Evolutionary conservation across 2,329 filamentous ascomycete genomes (phyloP).

Genomic region (Colletotrichum tamarilloi): DNA sequence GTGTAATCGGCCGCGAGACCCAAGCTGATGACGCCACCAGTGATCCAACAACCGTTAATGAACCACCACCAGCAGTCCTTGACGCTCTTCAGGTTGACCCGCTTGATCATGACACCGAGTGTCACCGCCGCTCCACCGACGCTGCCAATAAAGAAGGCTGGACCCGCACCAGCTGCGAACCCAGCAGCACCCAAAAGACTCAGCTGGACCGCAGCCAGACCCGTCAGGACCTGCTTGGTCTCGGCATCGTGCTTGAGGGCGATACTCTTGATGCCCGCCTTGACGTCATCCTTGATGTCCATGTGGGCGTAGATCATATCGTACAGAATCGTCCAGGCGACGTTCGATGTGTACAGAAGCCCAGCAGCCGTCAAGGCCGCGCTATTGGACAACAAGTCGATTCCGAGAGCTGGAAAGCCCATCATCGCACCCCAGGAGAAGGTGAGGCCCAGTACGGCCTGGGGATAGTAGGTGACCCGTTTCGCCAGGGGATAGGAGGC

Average conservation of each 20-base stretch:
- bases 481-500: slow-evolving; percentile 85
- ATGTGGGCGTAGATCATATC: slow-evolving; percentile 96
- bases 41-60: slow-evolving; percentile 76
- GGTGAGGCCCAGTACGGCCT: slow-evolving; percentile 83
- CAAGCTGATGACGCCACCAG: slow-evolving; percentile 70
- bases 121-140: slow-evolving; percentile 73
- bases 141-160: slow-evolving; percentile 75
- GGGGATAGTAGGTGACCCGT: slow-evolving; percentile 87
- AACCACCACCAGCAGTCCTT: slow-evolving; percentile 84
- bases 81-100: slow-evolving; percentile 73
- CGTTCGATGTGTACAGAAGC: slow-evolving; percentile 79
- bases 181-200: slow-evolving; percentile 78
- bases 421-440: slow-evolving; percentile 92
- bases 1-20: slow-evolving; percentile 71
- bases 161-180: slow-evolving; percentile 72
- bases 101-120: slow-evolving; percentile 74
- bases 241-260: slow-evolving; percentile 81
- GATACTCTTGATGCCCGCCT: slow-evolving; percentile 90
- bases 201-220: slow-evolving; percentile 76
- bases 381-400: slow-evolving; percentile 76
- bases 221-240: slow-evolving; percentile 80
- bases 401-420: slow-evolving; percentile 85
- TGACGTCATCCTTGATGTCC: slow-evolving; percentile 87
- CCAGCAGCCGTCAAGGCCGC: slow-evolving; percentile 73
- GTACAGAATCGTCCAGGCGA: slow-evolving; percentile 89